Conservation (phyloP, 495 filamentous ascomycete genomes). For the Talaromyces borbonicus region DNA sequence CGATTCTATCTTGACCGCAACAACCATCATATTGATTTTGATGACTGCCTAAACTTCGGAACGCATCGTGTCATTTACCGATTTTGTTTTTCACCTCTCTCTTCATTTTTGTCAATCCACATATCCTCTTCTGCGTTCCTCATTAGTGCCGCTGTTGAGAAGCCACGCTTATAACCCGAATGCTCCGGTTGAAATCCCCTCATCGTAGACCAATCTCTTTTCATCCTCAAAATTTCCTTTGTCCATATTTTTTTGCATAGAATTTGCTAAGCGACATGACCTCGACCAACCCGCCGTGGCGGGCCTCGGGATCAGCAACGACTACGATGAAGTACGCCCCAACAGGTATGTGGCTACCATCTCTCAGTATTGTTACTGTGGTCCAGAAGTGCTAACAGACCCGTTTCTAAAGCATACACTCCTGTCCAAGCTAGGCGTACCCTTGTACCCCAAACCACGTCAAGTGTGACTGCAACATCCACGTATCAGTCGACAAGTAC, state of each 20-base stretch:
- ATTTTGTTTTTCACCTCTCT: neutral
- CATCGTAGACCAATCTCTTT: constrained; percentile 7
- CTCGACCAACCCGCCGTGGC: constrained; percentile 35
- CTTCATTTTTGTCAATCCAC: neutral
- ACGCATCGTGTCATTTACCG: too few species aligned
- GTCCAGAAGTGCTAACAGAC: constrained; percentile 1
- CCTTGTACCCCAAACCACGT: constrained; percentile 18
- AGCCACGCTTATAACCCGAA: too few species aligned
- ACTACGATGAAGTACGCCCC: constrained; percentile 18
- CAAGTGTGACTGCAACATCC: constrained; percentile 16
- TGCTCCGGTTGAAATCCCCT: neutral
- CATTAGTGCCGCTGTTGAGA: too few species aligned
- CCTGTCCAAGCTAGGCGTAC: constrained; percentile 43
- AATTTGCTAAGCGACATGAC: constrained; percentile 23
- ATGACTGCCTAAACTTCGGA: neutral
- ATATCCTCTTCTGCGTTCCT: neutral
- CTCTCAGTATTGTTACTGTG: neutral
- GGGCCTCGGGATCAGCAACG: constrained; percentile 25
- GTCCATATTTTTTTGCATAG: constrained; percentile 10
- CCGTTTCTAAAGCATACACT: constrained; percentile 36
- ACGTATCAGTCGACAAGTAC: constrained; percentile 11
- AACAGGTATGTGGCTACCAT: constrained; percentile 22
- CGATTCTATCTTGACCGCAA: too few species aligned
- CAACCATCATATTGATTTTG: neutral
- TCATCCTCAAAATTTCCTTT: constrained; percentile 8